Base-by-base conservation (phyloP, 768 basidiomycete genomes). In the Termitomyces sp. region DNA sequence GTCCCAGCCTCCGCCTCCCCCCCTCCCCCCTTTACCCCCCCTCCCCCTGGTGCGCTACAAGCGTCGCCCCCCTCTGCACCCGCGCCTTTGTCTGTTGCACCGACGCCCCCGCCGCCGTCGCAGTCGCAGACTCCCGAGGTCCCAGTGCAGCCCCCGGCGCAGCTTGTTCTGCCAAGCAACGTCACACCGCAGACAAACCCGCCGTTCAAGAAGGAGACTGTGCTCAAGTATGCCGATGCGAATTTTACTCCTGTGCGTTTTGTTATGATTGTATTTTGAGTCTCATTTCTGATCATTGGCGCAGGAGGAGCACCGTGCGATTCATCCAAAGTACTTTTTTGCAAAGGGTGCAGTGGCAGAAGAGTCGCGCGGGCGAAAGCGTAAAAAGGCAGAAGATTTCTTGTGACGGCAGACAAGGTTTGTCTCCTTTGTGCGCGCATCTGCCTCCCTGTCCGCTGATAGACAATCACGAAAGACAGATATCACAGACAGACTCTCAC, bases 311-410 rank as follows among this genome's bases (percentile, higher is more conserved):
- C 82, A 82, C 60, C 84, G 92, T 51, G 84, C 90, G 8, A 77
- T 80, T 52, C 73, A 85, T 54, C 63, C 78, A 10, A 86, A 81
- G 67, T 92, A 89, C 70, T 84, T 83, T 62, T 75, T 76, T 70
- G 68, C 77, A 53, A 77, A 78, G 67, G 71, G 70, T 56, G 59
- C 69, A 53, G 70, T 65, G 25, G 65, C 62, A 32, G 86, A 88
- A 50, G 89, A 89, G 65, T 75, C 81, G 49, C 81, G 89, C 62
- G 90, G 91, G 47, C 90, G 86, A 77, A 94, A 94, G 72, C 77
- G 92, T 46, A 89, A 91, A 46, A 78, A 90, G 62, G 92, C 92
- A 32, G 91, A 93, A 71, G 92, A 94, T 70, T 91, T 90, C 71
- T 72, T 93, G 64, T 92, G 63, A 67, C 12, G 37, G 41, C 16